Evolutionary conservation across 2,329 filamentous ascomycete species (phyloP).

Genomic region (Arthrobotrys pseudoclavata): DNA sequence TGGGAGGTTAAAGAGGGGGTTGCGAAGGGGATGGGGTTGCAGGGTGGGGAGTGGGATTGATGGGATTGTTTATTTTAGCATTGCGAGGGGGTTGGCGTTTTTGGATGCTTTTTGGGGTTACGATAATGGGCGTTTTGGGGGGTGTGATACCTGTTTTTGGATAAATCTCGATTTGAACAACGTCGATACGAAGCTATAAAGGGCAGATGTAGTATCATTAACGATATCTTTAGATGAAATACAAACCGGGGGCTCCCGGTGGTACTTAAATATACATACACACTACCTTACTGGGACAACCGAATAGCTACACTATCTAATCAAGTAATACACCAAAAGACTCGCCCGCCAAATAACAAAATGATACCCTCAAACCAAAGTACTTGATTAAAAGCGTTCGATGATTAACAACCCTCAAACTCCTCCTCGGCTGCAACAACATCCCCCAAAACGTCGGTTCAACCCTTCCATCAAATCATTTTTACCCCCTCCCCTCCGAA

Average conservation of each 20-base stretch:
- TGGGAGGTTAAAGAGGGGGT: conserved; percentile 32
- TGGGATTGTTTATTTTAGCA: background rate
- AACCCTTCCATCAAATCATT: conserved; percentile 74
- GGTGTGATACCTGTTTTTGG: no score
- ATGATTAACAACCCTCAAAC: conserved; percentile 76
- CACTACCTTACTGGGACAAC: background rate
- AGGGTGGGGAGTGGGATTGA: conserved; percentile 33
- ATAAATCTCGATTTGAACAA: background rate
- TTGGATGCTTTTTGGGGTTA: no score
- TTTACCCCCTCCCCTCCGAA: conserved; percentile 65
- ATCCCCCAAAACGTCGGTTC: conserved; percentile 81
- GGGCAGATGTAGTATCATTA: background rate
- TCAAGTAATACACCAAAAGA: no score
- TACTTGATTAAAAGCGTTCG: conserved; percentile 2
- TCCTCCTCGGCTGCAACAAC: conserved; percentile 76
- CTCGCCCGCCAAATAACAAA: no score
- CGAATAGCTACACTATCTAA: no score
- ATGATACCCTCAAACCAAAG: no score
- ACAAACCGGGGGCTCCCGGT: background rate
- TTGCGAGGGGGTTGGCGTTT: no score
- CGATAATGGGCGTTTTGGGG: background rate
- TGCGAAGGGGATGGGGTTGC: conserved; percentile 34
- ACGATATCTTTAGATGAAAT: background rate
- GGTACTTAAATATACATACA: no score
- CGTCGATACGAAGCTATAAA: background rate